Evolutionary conservation across 257 asterid species (phyloP), one percentile per base, ranked within the genome.

Genomic region (Fraxinus quadrangulata): DNA sequence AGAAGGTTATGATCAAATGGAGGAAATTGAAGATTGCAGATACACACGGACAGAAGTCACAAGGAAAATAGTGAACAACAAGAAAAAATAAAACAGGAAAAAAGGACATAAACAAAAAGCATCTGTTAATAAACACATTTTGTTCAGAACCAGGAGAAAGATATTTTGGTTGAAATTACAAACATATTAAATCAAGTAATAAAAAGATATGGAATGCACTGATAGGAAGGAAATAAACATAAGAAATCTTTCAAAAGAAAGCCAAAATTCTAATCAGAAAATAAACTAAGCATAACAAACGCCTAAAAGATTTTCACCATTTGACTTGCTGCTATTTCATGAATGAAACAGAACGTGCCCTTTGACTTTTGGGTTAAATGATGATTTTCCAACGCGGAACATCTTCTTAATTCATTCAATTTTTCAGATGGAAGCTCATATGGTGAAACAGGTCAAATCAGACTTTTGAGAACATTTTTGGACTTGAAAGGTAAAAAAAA

Each of bases 1-100:
- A 76, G 81, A 89, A 78, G 80, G 67, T 23, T 83, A 85, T 81
- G 88, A 90, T 91, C 88, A 90, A 88, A 86, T 77, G 72, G 78
- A 71, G 71, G 79, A 65, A 77, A 69, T 56, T n/a, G 59, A 77
- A 63, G 80, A 69, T 77, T 75, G 70, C 59, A 54, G 17, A 82
- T 49, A 74, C 37, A 47, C 74, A 21, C 76, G 33, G 12, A 72
- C 23, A 56, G 71, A 73, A 65, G 36, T 69, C 74, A 28, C 31
- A 19, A 17, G 70, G n/a, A 12, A 42, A 14, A 12, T 73, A 75
- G 56, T 33, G 28, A 67, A 2, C 16, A 66, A 54, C 21, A 30
- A 28, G 23, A 5, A 70, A 47, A 63, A 78, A 28, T 17, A 16
- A 54, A 21, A 56, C 12, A 56, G 21, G 66, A 19, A 19, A 56